A percentile compares a stretch with the other conserved stretches of the same genome.
phyloP scores from a whole-genome alignment of 805 yeast genomes.

The Isabelozyma rhagii region DNA sequence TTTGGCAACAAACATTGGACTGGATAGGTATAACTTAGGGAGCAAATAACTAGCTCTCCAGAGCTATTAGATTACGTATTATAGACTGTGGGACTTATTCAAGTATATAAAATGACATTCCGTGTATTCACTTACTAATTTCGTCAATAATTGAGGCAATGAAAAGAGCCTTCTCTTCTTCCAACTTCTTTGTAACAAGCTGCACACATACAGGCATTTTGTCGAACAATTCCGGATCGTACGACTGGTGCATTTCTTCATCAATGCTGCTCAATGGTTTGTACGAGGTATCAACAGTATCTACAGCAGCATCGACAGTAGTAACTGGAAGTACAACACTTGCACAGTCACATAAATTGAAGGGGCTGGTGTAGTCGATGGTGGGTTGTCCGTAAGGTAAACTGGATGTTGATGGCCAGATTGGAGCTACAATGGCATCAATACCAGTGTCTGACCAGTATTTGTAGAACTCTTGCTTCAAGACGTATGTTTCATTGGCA shows the following conservation, averaged over 20 bases:
- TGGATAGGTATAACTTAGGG: slow-evolving; percentile 1
- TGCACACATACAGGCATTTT: slow-evolving; percentile 8
- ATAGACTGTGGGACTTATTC: no score
- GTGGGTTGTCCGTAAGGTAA: slow-evolving; percentile 7
- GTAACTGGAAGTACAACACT: slow-evolving; percentile 3
- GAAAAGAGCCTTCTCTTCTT: slow-evolving; percentile 5
- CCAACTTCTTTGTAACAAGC: slow-evolving; percentile 4
- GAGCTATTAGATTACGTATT: no score
- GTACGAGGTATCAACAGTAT: not conserved
- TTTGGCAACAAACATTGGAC: slow-evolving; percentile 7
- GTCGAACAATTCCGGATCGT: slow-evolving; percentile 5
- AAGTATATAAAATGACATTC: no score
- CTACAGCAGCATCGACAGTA: not conserved
- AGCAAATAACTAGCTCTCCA: no score
- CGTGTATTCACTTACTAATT: not conserved
- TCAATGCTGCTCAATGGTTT: slow-evolving; percentile 3
- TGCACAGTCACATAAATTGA: slow-evolving; percentile 30
- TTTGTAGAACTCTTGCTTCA: slow-evolving; percentile 38
- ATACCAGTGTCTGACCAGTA: slow-evolving; percentile 31
- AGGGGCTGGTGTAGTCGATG: slow-evolving; percentile 44
- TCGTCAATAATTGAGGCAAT: not conserved
- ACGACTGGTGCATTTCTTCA: slow-evolving; percentile 5
- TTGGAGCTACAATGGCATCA: slow-evolving; percentile 3
- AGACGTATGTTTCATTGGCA: slow-evolving; percentile 26
- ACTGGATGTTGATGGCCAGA: slow-evolving; percentile 6